A percentile compares a stretch with the other conserved stretches of the same genome.
Conservation (phyloP, 2,329 filamentous ascomycete genomes). For the Claviceps humidiphila region DNA sequence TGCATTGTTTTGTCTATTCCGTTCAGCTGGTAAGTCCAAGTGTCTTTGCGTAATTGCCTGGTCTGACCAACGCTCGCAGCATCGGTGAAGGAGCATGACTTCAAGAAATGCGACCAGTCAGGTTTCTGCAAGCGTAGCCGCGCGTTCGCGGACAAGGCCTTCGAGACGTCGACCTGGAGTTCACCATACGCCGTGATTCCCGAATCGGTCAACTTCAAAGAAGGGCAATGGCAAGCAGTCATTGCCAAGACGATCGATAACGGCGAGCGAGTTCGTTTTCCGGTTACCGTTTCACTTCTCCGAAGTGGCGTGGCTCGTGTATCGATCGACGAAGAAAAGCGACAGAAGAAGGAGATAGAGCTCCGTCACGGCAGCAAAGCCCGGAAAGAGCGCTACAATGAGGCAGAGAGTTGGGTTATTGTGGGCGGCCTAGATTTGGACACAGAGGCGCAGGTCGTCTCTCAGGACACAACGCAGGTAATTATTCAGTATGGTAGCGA, state of each 20-base stretch:
- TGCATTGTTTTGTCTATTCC: conserved; percentile 45
- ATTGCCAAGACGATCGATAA: conserved; percentile 66
- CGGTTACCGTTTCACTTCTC: conserved; percentile 76
- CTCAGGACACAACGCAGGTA: conserved; percentile 52
- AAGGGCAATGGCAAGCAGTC: conserved; percentile 66
- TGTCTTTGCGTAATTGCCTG: not conserved
- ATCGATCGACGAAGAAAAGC: conserved; percentile 80
- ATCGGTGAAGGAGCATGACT: conserved; percentile 87
- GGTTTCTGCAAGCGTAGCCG: conserved; percentile 96
- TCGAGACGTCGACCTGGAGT: conserved; percentile 53
- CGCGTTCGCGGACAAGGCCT: conserved; percentile 68
- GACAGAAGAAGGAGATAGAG: conserved; percentile 78
- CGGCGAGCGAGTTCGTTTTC: conserved; percentile 60
- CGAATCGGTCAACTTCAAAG: conserved; percentile 59
- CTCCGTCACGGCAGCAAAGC: conserved; percentile 72
- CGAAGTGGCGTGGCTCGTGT: conserved; percentile 81
- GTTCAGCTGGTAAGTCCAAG: conserved; percentile 45
- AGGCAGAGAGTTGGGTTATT: conserved; percentile 73
- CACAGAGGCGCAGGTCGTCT: conserved; percentile 53
- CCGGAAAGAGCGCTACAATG: conserved; percentile 89
- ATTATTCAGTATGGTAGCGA: conserved; percentile 70
- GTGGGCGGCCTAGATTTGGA: conserved; percentile 69
- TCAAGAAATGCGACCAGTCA: conserved; percentile 91
- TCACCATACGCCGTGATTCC: conserved; percentile 69
- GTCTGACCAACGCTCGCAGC: conserved; percentile 30